A percentile compares a stretch with the other conserved stretches of the same genome.
Conservation (phyloP, 2,329 filamentous ascomycete species). For the Diplocarpon mali region DNA sequence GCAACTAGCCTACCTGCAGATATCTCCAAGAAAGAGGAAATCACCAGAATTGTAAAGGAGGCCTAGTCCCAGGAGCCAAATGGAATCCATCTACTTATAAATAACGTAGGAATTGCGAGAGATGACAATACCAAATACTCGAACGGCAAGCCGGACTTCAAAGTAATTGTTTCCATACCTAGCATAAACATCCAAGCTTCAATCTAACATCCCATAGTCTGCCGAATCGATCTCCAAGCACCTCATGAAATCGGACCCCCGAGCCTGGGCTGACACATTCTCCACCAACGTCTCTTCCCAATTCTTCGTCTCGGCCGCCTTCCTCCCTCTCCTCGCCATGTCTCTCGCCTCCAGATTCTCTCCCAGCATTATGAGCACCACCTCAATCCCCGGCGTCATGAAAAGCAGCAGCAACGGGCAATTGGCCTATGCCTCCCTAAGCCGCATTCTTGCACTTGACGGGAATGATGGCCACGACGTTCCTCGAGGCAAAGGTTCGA, state of each 20-base stretch:
- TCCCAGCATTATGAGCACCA: constrained; percentile 16
- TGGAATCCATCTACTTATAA: constrained; percentile 45
- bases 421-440: constrained; percentile 30
- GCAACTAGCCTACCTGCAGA: constrained; percentile 36
- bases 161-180: constrained; percentile 16
- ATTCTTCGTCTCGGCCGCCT: constrained; percentile 51
- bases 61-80: constrained; percentile 41
- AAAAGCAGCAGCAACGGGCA: constrained; percentile 22
- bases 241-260: constrained; percentile 35
- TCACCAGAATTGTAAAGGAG: constrained; percentile 41
- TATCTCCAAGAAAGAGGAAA: constrained; percentile 46
- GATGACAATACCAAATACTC: constrained; percentile 41
- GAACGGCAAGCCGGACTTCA: constrained; percentile 36
- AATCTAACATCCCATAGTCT: constrained; percentile 6
- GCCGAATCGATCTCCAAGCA: constrained; percentile 38
- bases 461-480: constrained; percentile 40
- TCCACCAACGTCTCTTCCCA: constrained; percentile 60
- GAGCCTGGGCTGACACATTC: constrained; percentile 58
- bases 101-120: constrained; percentile 45
- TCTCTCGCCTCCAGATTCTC: constrained; percentile 26
- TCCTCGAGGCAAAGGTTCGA: constrained; percentile 39
- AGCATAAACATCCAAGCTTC: too few species aligned
- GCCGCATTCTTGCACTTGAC: constrained; percentile 40
- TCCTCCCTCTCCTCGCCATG: constrained; percentile 47
- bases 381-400: constrained; percentile 14